These are phyloP conservation scores for Fistulifera solaris DNA, from an alignment of 108 stramenopile species.

Conservation along the genomic window DNA sequence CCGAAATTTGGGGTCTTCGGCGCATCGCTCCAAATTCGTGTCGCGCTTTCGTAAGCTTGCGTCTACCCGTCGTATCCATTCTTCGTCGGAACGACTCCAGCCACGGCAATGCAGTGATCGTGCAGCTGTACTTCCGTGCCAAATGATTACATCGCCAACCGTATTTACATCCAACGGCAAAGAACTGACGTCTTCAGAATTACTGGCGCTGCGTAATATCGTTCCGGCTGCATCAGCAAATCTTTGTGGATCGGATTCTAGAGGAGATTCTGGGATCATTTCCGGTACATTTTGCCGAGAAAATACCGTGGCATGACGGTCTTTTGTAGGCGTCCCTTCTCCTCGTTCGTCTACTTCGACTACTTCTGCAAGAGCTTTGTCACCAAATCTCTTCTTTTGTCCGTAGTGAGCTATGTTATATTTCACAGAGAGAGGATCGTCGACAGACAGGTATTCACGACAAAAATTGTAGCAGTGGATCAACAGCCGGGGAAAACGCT, in stretches of 20 bases:
- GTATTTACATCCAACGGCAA: too few relatives aligned
- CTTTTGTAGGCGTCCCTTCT: too few relatives aligned
- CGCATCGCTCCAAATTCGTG: conserved; percentile 57
- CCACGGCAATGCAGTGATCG: conserved; percentile 65
- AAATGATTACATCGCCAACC: conserved; percentile 44
- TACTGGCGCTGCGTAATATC: too few relatives aligned
- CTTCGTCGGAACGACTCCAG: conserved; percentile 77
- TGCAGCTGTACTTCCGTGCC: conserved; percentile 75
- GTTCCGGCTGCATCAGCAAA: too few relatives aligned
- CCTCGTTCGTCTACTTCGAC: too few relatives aligned
- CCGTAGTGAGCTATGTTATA: conserved; percentile 24
- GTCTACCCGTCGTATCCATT: conserved; percentile 63
- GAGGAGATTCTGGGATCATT: too few relatives aligned
- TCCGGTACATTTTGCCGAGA: too few relatives aligned
- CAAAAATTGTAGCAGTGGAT: conserved; percentile 85
- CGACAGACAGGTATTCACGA: conserved; percentile 22
- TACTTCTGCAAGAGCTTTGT: too few relatives aligned
- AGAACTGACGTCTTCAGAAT: too few relatives aligned
- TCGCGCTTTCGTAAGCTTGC: conserved; percentile 53
- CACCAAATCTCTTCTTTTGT: too few relatives aligned
- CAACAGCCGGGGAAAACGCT: conserved; percentile 70
- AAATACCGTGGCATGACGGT: too few relatives aligned
- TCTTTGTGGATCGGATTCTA: too few relatives aligned
- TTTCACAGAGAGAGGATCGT: conserved; percentile 49
- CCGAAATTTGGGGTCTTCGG: conserved; percentile 86